Evolutionary conservation across 305 asterid species (phyloP).

Genomic region (Solanum hybrid): DNA sequence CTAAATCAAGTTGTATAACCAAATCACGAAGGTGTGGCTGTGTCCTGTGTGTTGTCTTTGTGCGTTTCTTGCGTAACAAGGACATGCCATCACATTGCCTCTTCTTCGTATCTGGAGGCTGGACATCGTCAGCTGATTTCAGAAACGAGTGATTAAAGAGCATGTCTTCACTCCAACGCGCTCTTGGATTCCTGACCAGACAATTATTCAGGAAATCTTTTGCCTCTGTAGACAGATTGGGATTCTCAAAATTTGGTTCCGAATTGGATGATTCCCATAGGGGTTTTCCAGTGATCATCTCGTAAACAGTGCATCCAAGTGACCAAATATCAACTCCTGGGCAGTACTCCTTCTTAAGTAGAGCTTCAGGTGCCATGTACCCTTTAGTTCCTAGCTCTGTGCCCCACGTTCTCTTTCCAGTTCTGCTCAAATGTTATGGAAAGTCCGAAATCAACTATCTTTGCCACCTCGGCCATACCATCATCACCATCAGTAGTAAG

Average conservation of each 20-base stretch:
- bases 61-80: background rate
- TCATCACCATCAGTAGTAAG: background rate
- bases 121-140: background rate
- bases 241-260: background rate
- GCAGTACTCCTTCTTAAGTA: background rate
- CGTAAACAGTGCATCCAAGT: background rate
- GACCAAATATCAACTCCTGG: background rate
- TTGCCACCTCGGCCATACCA: background rate
- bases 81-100: background rate
- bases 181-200: background rate
- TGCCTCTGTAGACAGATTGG: no score
- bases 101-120: background rate
- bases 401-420: background rate
- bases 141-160: background rate
- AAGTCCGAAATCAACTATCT: background rate
- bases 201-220: background rate
- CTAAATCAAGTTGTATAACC: background rate
- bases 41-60: background rate
- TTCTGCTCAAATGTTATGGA: background rate
- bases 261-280: background rate
- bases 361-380: background rate
- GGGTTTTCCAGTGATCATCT: background rate
- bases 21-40: no score
- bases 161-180: background rate
- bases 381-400: background rate